Percentiles rank a stretch among this genome's conserved stretches.
These are phyloP conservation scores for Dactylellina sp. DNA, from an alignment of 2,329 filamentous ascomycete genomes.

Conservation along the genomic window DNA sequence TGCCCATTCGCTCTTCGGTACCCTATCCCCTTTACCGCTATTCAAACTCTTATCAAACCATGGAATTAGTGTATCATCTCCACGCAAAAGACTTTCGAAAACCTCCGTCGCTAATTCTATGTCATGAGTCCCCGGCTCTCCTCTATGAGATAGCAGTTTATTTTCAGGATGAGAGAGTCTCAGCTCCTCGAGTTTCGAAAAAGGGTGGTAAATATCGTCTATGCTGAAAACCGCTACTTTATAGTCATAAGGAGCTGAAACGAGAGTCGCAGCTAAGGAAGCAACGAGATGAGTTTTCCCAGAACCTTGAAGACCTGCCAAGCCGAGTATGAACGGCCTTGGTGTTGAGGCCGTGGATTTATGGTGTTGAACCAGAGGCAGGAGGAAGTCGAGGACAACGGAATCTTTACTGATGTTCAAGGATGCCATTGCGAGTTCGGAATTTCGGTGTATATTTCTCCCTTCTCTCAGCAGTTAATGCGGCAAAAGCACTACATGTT, in stretches of 20 bases:
- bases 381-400: conserved; percentile 18
- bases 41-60: conserved; percentile 86
- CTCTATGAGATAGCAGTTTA: conserved; percentile 81
- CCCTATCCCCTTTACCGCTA: conserved; percentile 79
- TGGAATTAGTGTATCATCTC: conserved; percentile 71
- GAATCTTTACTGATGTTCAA: conserved; percentile 15
- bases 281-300: conserved; percentile 90
- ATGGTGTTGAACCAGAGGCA: conserved; percentile 20
- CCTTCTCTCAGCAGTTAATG: too few species aligned
- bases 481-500: not conserved
- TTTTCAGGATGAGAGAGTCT: conserved; percentile 76
- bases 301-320: conserved; percentile 91
- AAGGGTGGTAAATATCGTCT: conserved; percentile 88
- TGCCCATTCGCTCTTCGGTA: conserved; percentile 73
- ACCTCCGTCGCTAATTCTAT: conserved; percentile 69
- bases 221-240: conserved; percentile 80
- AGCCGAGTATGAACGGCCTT: conserved; percentile 80
- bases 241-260: conserved; percentile 67
- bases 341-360: conserved; percentile 1
- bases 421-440: conserved; percentile 8
- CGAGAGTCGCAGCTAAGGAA: conserved; percentile 73
- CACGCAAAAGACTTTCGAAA: conserved; percentile 47
- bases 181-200: conserved; percentile 74
- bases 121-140: conserved; percentile 87
- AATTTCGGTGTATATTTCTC: not conserved